A percentile compares a stretch with the other conserved stretches of the same genome.
These are phyloP conservation scores for Strobilomyces echinocephalus DNA, from an alignment of 768 basidiomycete species.

Conservation along the genomic window DNA sequence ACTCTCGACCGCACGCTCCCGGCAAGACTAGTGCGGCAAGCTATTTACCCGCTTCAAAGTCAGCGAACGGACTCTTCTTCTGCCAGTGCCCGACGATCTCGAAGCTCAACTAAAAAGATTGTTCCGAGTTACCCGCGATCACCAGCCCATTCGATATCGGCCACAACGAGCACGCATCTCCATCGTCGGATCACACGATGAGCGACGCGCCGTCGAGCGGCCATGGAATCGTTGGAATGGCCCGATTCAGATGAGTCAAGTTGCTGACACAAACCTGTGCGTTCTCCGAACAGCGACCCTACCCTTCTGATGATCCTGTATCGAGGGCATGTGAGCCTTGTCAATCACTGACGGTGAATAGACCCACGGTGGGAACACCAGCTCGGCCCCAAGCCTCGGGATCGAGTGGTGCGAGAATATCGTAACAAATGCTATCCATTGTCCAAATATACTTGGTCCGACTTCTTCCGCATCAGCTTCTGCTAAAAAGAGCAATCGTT, in stretches of 20 bases:
- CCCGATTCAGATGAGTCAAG: conserved; percentile 17
- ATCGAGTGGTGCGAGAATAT: background rate
- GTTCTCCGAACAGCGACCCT: conserved; percentile 10
- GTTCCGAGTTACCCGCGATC: background rate
- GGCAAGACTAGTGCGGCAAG: conserved; percentile 8
- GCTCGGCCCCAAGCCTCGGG: background rate
- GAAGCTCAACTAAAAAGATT: background rate
- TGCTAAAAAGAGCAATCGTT: background rate
- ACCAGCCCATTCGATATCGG: background rate
- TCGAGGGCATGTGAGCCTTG: conserved; percentile 2
- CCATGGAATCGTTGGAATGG: conserved; percentile 1
- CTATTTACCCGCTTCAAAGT: conserved; percentile 25
- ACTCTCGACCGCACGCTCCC: conserved; percentile 7
- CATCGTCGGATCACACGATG: background rate
- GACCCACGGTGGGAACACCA: conserved; percentile 9
- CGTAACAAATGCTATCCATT: background rate
- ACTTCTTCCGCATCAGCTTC: background rate
- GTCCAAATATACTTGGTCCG: background rate
- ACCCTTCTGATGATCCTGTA: conserved; percentile 11
- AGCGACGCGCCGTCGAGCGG: background rate
- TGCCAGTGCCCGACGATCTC: background rate
- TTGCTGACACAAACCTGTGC: conserved; percentile 21
- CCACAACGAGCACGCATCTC: background rate
- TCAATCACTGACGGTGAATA: background rate
- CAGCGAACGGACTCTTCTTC: conserved; percentile 10